Conservation (phyloP, 2,329 filamentous ascomycete genomes). For the Hirsutella minnesotensis region DNA sequence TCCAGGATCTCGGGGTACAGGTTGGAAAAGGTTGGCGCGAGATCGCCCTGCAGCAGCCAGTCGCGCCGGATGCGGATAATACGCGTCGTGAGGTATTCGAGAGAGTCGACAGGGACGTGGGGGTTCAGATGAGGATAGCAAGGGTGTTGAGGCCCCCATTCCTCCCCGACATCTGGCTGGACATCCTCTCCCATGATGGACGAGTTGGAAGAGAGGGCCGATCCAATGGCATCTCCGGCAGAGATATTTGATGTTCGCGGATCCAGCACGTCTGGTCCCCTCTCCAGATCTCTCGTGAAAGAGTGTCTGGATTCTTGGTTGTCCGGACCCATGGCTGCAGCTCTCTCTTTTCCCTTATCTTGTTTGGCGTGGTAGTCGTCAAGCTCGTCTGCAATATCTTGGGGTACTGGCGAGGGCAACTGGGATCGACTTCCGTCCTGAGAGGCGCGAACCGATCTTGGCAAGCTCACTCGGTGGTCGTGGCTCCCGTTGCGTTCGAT, state of each 20-base stretch:
- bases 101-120: conserved; percentile 69
- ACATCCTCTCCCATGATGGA: conserved; percentile 54
- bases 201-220: conserved; percentile 42
- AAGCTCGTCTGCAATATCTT: conserved; percentile 1
- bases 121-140: conserved; percentile 91
- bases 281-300: conserved; percentile 42
- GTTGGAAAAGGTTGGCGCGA: conserved; percentile 88
- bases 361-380: neutral
- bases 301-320: conserved; percentile 21
- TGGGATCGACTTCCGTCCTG: conserved; percentile 29
- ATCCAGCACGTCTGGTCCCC: conserved; percentile 8
- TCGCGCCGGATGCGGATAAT: conserved; percentile 87
- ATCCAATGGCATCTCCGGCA: conserved; percentile 38
- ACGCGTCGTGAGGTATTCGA: conserved; percentile 65
- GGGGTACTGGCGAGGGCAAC: conserved; percentile 16
- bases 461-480: conserved; percentile 39
- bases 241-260: conserved; percentile 36
- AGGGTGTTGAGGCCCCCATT: conserved; percentile 89
- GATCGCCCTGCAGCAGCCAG: conserved; percentile 80
- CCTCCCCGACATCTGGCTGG: conserved; percentile 55
- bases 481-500: conserved; percentile 33
- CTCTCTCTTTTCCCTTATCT: conserved; percentile 39
- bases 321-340: conserved; percentile 29
- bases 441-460: conserved; percentile 40
- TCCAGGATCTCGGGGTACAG: conserved; percentile 94